Evolutionary conservation across 192 early-diverging fungal genomes (phyloP).

Genomic region (Podochytrium sp.): DNA sequence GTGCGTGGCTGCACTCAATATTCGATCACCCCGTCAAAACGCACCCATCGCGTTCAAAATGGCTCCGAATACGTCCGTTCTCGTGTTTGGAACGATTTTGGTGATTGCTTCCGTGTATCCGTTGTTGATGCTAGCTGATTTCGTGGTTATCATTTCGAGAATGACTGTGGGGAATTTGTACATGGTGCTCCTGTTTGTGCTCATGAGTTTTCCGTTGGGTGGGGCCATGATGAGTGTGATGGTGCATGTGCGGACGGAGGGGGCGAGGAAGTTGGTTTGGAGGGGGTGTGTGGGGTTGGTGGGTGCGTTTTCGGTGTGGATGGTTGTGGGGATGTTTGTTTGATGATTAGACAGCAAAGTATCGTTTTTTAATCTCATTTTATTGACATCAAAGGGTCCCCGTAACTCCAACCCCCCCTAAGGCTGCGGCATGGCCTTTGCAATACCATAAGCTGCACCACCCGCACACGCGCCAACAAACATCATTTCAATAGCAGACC

Average conservation of each 20-base stretch:
- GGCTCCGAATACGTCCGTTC: background rate
- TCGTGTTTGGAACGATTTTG: background rate
- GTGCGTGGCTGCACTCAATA: background rate
- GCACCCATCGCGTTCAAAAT: background rate
- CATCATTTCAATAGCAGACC: slow-evolving; percentile 33
- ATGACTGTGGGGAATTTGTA: background rate
- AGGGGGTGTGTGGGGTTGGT: background rate
- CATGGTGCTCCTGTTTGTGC: background rate
- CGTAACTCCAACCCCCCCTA: too few relatives aligned
- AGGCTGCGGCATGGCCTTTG: too few relatives aligned
- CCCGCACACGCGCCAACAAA: slow-evolving; percentile 33
- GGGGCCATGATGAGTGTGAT: background rate
- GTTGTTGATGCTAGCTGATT: background rate
- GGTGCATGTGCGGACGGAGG: background rate
- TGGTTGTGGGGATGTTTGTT: background rate
- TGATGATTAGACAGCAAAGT: too few relatives aligned
- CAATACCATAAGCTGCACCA: slow-evolving; percentile 39
- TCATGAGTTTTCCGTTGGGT: background rate
- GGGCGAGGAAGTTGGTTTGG: background rate
- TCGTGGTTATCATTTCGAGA: background rate
- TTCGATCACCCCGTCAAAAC: background rate
- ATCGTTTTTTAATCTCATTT: too few relatives aligned
- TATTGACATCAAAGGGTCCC: too few relatives aligned
- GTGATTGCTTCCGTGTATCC: background rate
- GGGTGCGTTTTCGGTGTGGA: background rate